These are phyloP conservation scores for Phallus indusiatus DNA, from an alignment of 768 basidiomycete genomes.

Conservation along the genomic window DNA sequence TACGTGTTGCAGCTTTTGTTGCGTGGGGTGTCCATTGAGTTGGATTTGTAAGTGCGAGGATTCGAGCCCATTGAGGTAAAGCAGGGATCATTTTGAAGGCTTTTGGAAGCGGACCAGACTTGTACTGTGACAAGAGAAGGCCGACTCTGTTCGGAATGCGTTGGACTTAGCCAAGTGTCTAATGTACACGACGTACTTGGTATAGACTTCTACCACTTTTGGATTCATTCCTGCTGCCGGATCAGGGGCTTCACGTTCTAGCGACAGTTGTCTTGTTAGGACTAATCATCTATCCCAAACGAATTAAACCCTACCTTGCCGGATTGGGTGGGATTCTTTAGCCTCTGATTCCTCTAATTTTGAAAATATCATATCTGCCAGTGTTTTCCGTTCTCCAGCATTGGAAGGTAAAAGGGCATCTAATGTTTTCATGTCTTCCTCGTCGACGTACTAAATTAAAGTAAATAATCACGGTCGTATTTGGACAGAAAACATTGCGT, in stretches of 20 bases:
- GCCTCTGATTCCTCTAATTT: constrained; percentile 62
- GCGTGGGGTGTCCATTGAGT: constrained; percentile 96
- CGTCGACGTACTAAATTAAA: constrained; percentile 69
- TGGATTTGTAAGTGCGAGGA: constrained; percentile 86
- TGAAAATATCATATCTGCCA: constrained; percentile 95
- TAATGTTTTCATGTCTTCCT: constrained; percentile 76
- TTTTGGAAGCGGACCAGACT: constrained; percentile 91
- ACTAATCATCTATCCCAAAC: not conserved
- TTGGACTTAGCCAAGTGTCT: not conserved
- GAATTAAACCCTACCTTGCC: constrained; percentile 21
- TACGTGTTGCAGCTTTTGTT: constrained; percentile 86
- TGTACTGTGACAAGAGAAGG: constrained; percentile 75
- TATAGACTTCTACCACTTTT: constrained; percentile 85
- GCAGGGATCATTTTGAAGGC: constrained; percentile 97
- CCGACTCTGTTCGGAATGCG: constrained; percentile 58
- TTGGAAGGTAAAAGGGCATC: constrained; percentile 74
- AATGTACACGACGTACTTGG: constrained; percentile 55
- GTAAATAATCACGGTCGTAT: not conserved
- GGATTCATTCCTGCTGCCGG: constrained; percentile 86
- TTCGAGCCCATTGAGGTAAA: constrained; percentile 90
- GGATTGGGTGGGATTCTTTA: constrained; percentile 23
- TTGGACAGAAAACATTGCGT: constrained; percentile 10
- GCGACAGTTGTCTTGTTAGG: no score
- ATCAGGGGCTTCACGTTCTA: constrained; percentile 39
- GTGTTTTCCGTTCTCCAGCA: constrained; percentile 66